Conservation (phyloP, 1,284 basidiomycete genomes). For the Apiotrichum porosum region DNA sequence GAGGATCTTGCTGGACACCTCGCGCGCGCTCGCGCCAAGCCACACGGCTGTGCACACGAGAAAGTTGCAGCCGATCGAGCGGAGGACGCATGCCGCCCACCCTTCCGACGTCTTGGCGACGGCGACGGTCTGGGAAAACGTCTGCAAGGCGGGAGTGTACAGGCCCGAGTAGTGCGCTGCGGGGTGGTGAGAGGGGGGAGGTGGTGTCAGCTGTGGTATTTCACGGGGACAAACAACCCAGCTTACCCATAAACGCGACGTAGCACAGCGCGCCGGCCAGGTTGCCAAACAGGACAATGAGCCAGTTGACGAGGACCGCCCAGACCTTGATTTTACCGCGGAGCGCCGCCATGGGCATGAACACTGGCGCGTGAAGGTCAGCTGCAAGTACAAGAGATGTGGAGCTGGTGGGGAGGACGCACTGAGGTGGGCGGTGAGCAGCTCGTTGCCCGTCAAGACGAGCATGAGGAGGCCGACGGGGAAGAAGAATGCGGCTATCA, state of each 20-base stretch:
- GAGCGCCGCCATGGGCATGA: slow-evolving; percentile 24
- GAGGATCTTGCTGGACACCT: slow-evolving; percentile 38
- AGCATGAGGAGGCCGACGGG: slow-evolving; percentile 31
- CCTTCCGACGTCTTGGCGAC: slow-evolving; percentile 23
- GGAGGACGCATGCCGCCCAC: slow-evolving; percentile 31
- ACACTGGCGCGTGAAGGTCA: slow-evolving; percentile 15
- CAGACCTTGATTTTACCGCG: slow-evolving; percentile 19
- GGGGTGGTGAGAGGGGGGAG: too few relatives aligned
- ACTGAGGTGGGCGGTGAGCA: slow-evolving; percentile 30
- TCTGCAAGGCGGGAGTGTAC: slow-evolving; percentile 17
- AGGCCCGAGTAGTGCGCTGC: slow-evolving; percentile 24
- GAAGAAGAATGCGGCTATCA: slow-evolving; percentile 26
- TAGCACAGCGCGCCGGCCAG: slow-evolving; percentile 40
- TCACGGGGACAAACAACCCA: too few relatives aligned
- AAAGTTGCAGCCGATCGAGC: slow-evolving; percentile 47
- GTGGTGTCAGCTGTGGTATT: too few relatives aligned
- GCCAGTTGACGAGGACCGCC: slow-evolving; percentile 34
- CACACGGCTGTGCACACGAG: slow-evolving; percentile 45
- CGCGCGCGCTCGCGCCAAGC: slow-evolving; percentile 34
- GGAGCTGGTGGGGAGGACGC: neutral
- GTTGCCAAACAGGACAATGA: slow-evolving; percentile 45
- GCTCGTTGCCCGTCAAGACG: slow-evolving; percentile 24
- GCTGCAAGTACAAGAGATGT: neutral
- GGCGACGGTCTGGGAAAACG: slow-evolving; percentile 16
- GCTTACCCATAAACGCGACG: slow-evolving; percentile 31